These are phyloP conservation scores for Ganoderma sinense DNA, from an alignment of 1,284 basidiomycete genomes.

Conservation along the genomic window DNA sequence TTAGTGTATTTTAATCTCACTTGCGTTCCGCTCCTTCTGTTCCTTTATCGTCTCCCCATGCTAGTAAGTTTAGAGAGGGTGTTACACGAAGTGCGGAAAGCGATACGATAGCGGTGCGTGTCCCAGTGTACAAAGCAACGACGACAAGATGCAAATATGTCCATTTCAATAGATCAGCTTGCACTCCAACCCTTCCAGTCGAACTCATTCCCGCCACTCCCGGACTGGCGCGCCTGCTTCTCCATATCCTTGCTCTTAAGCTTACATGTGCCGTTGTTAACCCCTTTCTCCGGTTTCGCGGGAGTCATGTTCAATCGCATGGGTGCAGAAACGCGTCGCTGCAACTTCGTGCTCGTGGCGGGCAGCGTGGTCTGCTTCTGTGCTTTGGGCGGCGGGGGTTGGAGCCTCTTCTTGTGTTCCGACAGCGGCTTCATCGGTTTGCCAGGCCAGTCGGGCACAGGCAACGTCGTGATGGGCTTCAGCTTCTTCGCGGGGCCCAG, in stretches of 20 bases:
- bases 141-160: background rate
- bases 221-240: constrained; percentile 7
- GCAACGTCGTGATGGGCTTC: constrained; percentile 25
- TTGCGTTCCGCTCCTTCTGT: background rate
- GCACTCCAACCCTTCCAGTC: constrained; percentile 33
- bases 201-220: constrained; percentile 14
- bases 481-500: constrained; percentile 24
- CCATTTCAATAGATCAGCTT: background rate
- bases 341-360: background rate
- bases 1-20: constrained; percentile 30
- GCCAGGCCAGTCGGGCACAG: constrained; percentile 23
- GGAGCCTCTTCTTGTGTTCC: constrained; percentile 17
- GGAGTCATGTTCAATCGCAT: constrained; percentile 2
- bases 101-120: constrained; percentile 5
- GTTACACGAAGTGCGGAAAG: background rate
- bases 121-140: background rate
- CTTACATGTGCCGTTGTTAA: constrained; percentile 9
- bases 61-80: background rate
- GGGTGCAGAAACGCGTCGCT: constrained; percentile 20
- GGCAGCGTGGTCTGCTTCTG: constrained; percentile 22
- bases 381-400: background rate
- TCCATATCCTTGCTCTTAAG: constrained; percentile 6
- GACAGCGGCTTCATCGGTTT: constrained; percentile 20
- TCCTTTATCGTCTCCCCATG: background rate
- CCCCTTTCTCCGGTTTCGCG: background rate